These are phyloP conservation scores for Uromyces viciae-fabae DNA, from an alignment of 1,284 basidiomycete species.

Conservation along the genomic window DNA sequence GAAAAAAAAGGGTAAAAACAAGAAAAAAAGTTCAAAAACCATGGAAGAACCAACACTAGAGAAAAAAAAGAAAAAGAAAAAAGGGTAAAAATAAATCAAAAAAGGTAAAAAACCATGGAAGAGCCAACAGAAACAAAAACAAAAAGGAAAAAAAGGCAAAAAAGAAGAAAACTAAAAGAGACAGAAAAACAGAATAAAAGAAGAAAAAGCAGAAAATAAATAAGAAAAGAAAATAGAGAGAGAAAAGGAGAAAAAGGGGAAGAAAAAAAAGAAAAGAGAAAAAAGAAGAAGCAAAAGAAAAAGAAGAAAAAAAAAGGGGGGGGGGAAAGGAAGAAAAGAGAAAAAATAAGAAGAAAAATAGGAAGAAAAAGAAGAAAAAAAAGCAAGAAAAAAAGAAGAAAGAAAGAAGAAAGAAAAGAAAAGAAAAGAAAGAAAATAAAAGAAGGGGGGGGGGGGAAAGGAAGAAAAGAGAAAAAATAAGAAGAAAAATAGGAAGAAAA, in stretches of 20 bases:
- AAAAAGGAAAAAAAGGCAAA: not conserved
- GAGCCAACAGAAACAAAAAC: not conserved
- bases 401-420: not conserved
- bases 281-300: not conserved
- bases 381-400: not conserved
- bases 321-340: not conserved
- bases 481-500: not conserved
- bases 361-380: not conserved
- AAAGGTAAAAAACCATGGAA: not conserved
- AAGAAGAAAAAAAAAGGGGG: not conserved
- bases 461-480: not conserved
- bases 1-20: not conserved
- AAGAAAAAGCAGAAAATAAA: not conserved
- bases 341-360: not conserved
- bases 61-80: not conserved
- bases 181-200: not conserved
- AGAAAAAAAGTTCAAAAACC: not conserved
- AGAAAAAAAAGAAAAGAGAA: not conserved
- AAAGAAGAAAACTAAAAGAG: not conserved
- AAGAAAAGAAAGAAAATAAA: not conserved
- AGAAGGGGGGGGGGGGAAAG: not conserved
- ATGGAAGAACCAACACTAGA: not conserved
- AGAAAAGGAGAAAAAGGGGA: not conserved
- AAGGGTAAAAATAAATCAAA: not conserved
- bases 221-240: not conserved